Conservation (phyloP, 169 alveolate genomes). For the Theileria sp. region DNA sequence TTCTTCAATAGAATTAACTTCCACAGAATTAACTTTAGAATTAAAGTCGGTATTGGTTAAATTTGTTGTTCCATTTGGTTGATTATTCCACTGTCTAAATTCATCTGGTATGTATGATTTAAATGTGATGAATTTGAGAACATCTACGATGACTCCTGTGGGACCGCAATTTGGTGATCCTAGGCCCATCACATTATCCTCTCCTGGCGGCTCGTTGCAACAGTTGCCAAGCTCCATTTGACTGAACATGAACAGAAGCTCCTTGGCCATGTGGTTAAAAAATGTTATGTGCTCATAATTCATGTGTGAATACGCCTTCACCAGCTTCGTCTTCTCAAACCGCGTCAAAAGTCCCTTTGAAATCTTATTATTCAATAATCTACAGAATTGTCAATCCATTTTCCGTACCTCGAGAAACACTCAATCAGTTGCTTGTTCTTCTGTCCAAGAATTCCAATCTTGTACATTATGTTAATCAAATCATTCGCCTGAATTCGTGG, state of each 20-base stretch:
- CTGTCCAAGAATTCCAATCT: conserved; percentile 20
- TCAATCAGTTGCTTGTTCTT: conserved; percentile 33
- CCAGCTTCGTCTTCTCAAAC: conserved; percentile 53
- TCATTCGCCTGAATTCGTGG: not conserved
- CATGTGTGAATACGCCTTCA: conserved; percentile 50
- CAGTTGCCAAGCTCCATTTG: conserved; percentile 54
- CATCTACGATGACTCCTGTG: conserved; percentile 48
- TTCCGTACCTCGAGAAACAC: conserved; percentile 30
- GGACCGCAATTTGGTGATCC: conserved; percentile 25
- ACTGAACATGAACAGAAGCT: conserved; percentile 33
- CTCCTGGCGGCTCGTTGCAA: not conserved
- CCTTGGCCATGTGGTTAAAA: conserved; percentile 49
- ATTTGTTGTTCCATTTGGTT: not conserved
- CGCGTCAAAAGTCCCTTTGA: conserved; percentile 47
- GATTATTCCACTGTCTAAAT: not conserved
- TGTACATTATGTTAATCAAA: conserved; percentile 31
- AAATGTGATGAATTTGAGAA: conserved; percentile 12
- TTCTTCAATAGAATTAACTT: too few relatives aligned
- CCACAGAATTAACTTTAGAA: too few relatives aligned
- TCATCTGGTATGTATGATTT: not conserved
- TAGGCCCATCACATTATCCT: conserved; percentile 23
- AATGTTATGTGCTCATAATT: conserved; percentile 64
- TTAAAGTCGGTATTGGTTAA: too few relatives aligned
- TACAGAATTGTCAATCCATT: too few relatives aligned
- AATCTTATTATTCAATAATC: conserved; percentile 37